These are phyloP conservation scores for Tephrocybe rancida DNA, from an alignment of 768 basidiomycete species.

Conservation along the genomic window DNA sequence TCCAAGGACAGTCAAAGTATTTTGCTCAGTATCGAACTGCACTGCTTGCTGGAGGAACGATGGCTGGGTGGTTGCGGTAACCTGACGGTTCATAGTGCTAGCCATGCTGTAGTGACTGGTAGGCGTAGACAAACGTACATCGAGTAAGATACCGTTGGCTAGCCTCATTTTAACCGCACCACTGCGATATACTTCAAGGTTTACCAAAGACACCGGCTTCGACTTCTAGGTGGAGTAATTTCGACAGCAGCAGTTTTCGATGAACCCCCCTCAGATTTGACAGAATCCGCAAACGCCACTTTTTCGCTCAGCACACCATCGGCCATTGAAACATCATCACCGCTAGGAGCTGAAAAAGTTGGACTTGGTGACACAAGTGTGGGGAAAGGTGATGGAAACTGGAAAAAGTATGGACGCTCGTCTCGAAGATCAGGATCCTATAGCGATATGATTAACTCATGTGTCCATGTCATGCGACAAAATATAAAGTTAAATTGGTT, in stretches of 20 bases:
- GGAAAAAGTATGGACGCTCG: slow-evolving; percentile 84
- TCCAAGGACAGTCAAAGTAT: slow-evolving; percentile 74
- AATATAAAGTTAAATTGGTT: slow-evolving; percentile 9
- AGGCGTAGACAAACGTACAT: slow-evolving; percentile 64
- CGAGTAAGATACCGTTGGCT: slow-evolving; percentile 77
- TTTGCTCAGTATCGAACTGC: slow-evolving; percentile 61
- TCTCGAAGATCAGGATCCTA: slow-evolving; percentile 52
- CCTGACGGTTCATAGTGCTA: slow-evolving; percentile 41
- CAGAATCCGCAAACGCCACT: slow-evolving; percentile 68
- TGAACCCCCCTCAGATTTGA: slow-evolving; percentile 45
- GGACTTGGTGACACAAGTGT: slow-evolving; percentile 51
- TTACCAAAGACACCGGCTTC: slow-evolving; percentile 86
- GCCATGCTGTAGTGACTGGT: not conserved
- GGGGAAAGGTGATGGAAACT: slow-evolving; percentile 88
- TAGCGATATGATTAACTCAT: not conserved
- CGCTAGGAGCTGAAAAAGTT: slow-evolving; percentile 27
- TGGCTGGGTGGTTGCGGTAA: slow-evolving; percentile 79
- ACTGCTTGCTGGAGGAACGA: slow-evolving; percentile 91
- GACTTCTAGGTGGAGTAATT: slow-evolving; percentile 34
- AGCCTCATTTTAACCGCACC: slow-evolving; percentile 88
- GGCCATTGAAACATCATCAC: slow-evolving; percentile 33
- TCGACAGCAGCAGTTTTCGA: slow-evolving; percentile 23
- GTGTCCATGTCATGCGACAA: not conserved
- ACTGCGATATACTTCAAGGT: slow-evolving; percentile 82
- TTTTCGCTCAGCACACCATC: slow-evolving; percentile 40